These are phyloP conservation scores for Trebouxia sp. DNA, from an alignment of 139 green algal genomes.

Conservation along the genomic window DNA sequence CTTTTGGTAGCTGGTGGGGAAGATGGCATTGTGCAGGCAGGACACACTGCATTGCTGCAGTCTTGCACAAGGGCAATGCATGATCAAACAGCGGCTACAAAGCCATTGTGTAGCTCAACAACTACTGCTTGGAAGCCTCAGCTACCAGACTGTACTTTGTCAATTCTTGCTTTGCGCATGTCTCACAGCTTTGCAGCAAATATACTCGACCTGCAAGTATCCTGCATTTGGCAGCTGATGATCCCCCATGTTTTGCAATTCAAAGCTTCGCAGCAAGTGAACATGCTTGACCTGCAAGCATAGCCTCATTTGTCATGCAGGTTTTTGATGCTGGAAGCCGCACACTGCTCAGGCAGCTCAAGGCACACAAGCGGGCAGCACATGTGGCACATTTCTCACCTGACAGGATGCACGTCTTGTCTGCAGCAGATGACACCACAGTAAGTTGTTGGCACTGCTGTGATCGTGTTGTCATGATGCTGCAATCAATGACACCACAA, in stretches of 20 bases:
- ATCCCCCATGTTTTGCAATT: too few species aligned
- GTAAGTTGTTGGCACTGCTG: slow-evolving; percentile 24
- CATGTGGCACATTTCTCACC: slow-evolving; percentile 69
- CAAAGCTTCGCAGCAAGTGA: neutral
- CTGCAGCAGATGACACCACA: slow-evolving; percentile 82
- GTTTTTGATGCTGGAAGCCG: slow-evolving; percentile 84
- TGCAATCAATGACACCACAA: too few species aligned
- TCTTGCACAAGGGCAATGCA: neutral
- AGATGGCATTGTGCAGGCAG: slow-evolving; percentile 83
- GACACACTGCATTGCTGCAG: neutral
- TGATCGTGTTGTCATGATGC: too few species aligned
- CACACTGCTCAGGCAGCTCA: slow-evolving; percentile 85
- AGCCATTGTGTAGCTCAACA: neutral
- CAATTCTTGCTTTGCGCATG: neutral
- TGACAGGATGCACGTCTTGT: slow-evolving; percentile 81
- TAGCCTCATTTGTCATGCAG: slow-evolving; percentile 42
- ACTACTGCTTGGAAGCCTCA: neutral
- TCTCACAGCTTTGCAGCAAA: neutral
- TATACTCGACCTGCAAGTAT: neutral
- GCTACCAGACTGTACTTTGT: too few species aligned
- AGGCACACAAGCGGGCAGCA: slow-evolving; percentile 73
- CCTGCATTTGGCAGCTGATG: neutral
- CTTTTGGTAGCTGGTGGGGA: slow-evolving; percentile 87
- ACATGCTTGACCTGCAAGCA: neutral
- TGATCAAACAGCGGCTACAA: neutral